These are phyloP conservation scores for Entomortierella beljakovae DNA, from an alignment of 192 early-diverging fungal species.

Conservation along the genomic window DNA sequence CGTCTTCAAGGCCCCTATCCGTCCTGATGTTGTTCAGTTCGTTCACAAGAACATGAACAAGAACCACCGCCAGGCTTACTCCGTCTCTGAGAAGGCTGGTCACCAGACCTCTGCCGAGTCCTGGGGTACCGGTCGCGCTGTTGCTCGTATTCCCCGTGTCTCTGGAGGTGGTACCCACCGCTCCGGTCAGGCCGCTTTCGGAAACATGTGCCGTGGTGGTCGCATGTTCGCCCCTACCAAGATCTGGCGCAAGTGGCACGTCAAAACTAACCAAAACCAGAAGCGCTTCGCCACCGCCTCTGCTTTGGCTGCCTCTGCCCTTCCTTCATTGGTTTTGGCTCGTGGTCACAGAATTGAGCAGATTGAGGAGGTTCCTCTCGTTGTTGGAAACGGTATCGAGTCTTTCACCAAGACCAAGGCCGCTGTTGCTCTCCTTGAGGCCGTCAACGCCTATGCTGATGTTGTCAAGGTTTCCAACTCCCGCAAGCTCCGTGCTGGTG, in stretches of 20 bases:
- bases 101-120: constrained; percentile 99
- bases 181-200: constrained; percentile 97
- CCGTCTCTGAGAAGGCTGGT: constrained; percentile 95
- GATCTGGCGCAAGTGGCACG: constrained; percentile 99
- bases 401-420: constrained; percentile 92
- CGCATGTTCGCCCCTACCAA: constrained; percentile 99
- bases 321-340: constrained; percentile 91
- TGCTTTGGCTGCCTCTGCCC: constrained; percentile 94
- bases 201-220: constrained; percentile 99
- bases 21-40: constrained; percentile 94
- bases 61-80: constrained; percentile 98
- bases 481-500: constrained; percentile 96
- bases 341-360: constrained; percentile 96
- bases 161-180: constrained; percentile 96
- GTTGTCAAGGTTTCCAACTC: constrained; percentile 95
- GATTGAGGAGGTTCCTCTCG: constrained; percentile 95
- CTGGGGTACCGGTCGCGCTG: constrained; percentile 98
- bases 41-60: constrained; percentile 99
- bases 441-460: constrained; percentile 93
- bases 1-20: constrained; percentile 97
- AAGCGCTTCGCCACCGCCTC: constrained; percentile 97
- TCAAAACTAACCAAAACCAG: constrained; percentile 99
- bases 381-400: constrained; percentile 84
- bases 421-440: constrained; percentile 90
- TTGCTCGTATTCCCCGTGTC: constrained; percentile 99